A percentile compares a stretch with the other conserved stretches of the same genome.
Evolutionary conservation across 257 asterid genomes (phyloP).

Genomic region (Lycium ferocissimum): DNA sequence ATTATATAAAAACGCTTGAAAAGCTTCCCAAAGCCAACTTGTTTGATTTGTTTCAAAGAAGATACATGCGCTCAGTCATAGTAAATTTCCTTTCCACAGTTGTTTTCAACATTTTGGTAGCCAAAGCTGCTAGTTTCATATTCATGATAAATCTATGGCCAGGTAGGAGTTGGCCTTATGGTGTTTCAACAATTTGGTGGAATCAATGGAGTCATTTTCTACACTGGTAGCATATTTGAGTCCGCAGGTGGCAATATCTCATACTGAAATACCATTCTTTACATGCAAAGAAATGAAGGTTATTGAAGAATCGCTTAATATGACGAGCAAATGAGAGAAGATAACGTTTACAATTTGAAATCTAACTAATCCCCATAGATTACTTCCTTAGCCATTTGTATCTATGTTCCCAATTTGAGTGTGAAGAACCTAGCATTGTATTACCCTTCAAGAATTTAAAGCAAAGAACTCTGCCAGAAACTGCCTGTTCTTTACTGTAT

Average conservation of each 20-base stretch:
- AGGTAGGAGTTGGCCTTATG: slow-evolving; percentile 92
- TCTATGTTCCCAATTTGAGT: not conserved
- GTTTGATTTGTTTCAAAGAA: slow-evolving; percentile 72
- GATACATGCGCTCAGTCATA: slow-evolving; percentile 69
- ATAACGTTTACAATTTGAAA: too few relatives aligned
- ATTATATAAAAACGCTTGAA: slow-evolving; percentile 72
- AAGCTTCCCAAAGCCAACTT: slow-evolving; percentile 72
- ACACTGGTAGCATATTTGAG: slow-evolving; percentile 85
- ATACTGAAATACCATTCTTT: not conserved
- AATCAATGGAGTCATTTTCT: slow-evolving; percentile 84
- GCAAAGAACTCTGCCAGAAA: not conserved
- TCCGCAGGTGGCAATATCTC: slow-evolving; percentile 56
- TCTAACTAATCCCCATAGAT: not conserved
- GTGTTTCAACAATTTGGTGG: slow-evolving; percentile 91
- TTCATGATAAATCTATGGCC: slow-evolving; percentile 17
- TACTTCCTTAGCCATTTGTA: not conserved
- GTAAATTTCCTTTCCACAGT: slow-evolving; percentile 40
- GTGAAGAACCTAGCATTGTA: not conserved
- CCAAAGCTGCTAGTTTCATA: not conserved
- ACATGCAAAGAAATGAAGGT: not conserved
- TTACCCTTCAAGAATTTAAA: not conserved
- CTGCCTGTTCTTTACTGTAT: not conserved
- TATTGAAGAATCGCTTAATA: not conserved
- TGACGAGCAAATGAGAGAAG: not conserved
- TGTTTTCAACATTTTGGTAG: not conserved